Evolutionary conservation across 345 rosid species (phyloP).

Genomic region (Durio zibethinus): DNA sequence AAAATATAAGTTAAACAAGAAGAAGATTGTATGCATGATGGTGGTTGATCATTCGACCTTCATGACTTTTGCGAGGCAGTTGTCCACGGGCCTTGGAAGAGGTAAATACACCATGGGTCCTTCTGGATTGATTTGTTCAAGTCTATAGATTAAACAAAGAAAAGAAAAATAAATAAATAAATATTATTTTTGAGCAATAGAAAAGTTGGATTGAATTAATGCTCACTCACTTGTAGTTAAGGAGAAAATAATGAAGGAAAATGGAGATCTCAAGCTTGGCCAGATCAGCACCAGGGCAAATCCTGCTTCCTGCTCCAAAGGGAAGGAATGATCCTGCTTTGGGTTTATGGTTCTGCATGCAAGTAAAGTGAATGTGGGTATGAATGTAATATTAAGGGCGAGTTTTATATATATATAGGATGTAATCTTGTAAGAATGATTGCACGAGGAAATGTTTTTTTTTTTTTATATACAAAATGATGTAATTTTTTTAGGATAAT

Average conservation of each 20-base stretch:
- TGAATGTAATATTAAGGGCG: too few species aligned
- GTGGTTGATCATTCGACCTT: not conserved
- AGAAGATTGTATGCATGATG: not conserved
- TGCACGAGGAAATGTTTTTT: too few species aligned
- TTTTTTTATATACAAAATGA: too few species aligned
- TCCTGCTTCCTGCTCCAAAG: slow-evolving; percentile 47
- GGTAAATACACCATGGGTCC: not conserved
- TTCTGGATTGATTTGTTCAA: slow-evolving; percentile 10
- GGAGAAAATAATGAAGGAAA: slow-evolving; percentile 47
- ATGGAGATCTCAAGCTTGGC: slow-evolving; percentile 51
- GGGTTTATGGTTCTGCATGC: slow-evolving; percentile 25
- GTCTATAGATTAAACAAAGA: slow-evolving; percentile 10
- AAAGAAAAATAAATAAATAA: not conserved
- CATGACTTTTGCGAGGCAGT: not conserved
- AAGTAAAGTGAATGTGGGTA: not conserved
- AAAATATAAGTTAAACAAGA: not conserved
- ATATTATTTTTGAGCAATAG: not conserved
- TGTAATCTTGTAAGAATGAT: too few species aligned
- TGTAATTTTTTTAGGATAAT: too few species aligned
- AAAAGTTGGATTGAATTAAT: not conserved
- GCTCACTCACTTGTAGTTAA: slow-evolving; percentile 34
- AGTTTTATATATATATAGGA: too few species aligned
- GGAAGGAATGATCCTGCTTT: slow-evolving; percentile 52
- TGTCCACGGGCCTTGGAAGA: not conserved
- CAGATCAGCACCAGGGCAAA: slow-evolving; percentile 50